phyloP scores from a whole-genome alignment of 2,329 filamentous ascomycete species.

The Arachnopeziza araneosa region DNA sequence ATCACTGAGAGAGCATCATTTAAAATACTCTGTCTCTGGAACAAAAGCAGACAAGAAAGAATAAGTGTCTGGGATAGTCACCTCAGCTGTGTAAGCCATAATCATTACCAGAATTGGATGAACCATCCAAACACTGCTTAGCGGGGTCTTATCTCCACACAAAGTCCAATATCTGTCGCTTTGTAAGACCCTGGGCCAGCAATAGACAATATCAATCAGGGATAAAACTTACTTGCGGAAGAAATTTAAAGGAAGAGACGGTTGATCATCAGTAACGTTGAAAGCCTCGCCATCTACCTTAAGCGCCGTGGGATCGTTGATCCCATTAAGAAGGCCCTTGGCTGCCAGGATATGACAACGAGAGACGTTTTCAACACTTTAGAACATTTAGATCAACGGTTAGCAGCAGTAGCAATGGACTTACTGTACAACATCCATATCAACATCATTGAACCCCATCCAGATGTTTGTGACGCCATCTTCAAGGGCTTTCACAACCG shows the following conservation, averaged over 20 bases:
- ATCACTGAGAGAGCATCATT: no score
- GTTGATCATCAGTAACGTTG: constrained; percentile 21
- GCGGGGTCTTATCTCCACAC: constrained; percentile 16
- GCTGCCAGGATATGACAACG: constrained; percentile 39
- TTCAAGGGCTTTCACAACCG: constrained; percentile 38
- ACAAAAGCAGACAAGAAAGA: no score
- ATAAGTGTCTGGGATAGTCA: no score
- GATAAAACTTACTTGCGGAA: constrained; percentile 11
- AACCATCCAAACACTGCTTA: constrained; percentile 17
- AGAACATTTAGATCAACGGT: background rate
- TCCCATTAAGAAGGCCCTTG: constrained; percentile 27
- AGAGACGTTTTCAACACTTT: constrained; percentile 29
- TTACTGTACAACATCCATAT: constrained; percentile 33
- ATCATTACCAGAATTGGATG: constrained; percentile 15
- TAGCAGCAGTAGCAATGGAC: background rate
- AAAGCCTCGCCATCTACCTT: constrained; percentile 21
- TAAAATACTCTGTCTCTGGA: no score
- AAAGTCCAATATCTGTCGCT: constrained; percentile 11
- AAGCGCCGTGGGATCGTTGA: constrained; percentile 10
- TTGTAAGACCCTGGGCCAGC: background rate
- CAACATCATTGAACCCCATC: constrained; percentile 45
- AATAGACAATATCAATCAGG: background rate
- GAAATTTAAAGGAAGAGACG: constrained; percentile 16
- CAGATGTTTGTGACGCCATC: constrained; percentile 45
- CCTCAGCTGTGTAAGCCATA: constrained; percentile 17